Conservation (phyloP, 1,284 basidiomycete species). For the Boletus albobrunnescens region DNA sequence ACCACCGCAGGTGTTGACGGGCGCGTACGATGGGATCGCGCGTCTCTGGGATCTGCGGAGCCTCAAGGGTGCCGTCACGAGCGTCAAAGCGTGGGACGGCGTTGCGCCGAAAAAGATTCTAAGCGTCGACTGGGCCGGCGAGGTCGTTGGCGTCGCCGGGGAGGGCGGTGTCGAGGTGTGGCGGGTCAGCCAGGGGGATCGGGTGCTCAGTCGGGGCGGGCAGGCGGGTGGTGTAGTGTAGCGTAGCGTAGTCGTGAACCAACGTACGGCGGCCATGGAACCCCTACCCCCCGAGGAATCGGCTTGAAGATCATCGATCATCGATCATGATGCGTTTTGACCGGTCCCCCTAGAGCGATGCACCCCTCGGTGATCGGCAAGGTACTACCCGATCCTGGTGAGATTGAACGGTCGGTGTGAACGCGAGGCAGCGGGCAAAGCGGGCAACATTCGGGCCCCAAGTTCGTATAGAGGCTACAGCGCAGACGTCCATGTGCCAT, state of each 20-base stretch:
- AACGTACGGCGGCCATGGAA: too few species aligned
- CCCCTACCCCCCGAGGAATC: too few species aligned
- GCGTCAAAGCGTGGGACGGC: conserved; percentile 61
- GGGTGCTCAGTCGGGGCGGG: conserved; percentile 1
- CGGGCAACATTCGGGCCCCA: too few species aligned
- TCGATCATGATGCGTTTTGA: too few species aligned
- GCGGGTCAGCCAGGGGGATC: conserved; percentile 45
- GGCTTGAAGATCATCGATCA: too few species aligned
- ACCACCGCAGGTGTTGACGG: conserved; percentile 61
- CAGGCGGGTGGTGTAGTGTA: too few species aligned
- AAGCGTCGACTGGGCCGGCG: conserved; percentile 71
- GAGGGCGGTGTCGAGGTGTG: conserved; percentile 83
- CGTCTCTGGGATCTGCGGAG: conserved; percentile 87
- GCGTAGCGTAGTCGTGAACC: too few species aligned
- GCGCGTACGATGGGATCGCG: conserved; percentile 79
- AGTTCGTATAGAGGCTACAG: neutral
- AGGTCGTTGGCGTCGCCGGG: conserved; percentile 73
- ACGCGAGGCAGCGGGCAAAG: too few species aligned
- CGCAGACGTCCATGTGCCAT: neutral
- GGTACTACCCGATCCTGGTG: too few species aligned
- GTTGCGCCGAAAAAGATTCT: conserved; percentile 58
- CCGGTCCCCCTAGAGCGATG: too few species aligned
- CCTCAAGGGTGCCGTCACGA: conserved; percentile 57
- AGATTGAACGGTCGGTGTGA: too few species aligned
- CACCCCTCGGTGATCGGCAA: too few species aligned